Evolutionary conservation across 306 rosid genomes (phyloP), one percentile per base, ranked within the genome.

Genomic region (Cicer chorassanicum): DNA sequence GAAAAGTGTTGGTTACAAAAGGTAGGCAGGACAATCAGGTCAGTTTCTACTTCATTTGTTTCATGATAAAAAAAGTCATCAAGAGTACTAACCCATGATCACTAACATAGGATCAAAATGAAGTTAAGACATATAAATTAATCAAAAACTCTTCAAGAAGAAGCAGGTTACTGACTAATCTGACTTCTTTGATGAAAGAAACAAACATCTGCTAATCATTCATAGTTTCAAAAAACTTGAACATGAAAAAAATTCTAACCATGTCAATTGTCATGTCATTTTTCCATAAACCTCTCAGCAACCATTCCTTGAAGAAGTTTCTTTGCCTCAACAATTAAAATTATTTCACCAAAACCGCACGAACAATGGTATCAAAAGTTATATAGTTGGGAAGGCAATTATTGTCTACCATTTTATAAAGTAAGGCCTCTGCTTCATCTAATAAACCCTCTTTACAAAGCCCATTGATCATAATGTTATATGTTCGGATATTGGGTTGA

Each of bases 381-480:
- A 73, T 55, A 15, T 5, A 68, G 54, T 67, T 73, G 14, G 83
- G 83, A 57, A 2, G 70, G 66, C 57, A 80, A 67, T 51, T 69
- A 73, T 57, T 15, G 18, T 80, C 59, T 12, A 66, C 71, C 83
- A 74, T 80, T 67, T 67, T 53, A 44, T 57, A 74, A 67, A 80
- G 83, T 15, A 80, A 48, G 42, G 65, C 79, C 71, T 73, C 80
- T 5, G 69, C 83, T 57, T 80, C 80, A 24, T 80, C 83, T 21
- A 80, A 67, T 43, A 66, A 74, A 15, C 83, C 76, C 71, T 74
- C 79, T 48, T 63, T 80, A 48, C 75, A 60, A 8, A 80, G 71
- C 3, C 83, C 83, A 49, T 74, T 67, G 70, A 80, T 80, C 83
- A 80, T 73, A 66, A 74, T 80, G 48, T 80, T 80, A 50, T 80